A percentile compares a stretch with the other conserved stretches of the same genome.
These are phyloP conservation scores for Chloropicon primus DNA, from an alignment of 139 green algal genomes.

Conservation along the genomic window DNA sequence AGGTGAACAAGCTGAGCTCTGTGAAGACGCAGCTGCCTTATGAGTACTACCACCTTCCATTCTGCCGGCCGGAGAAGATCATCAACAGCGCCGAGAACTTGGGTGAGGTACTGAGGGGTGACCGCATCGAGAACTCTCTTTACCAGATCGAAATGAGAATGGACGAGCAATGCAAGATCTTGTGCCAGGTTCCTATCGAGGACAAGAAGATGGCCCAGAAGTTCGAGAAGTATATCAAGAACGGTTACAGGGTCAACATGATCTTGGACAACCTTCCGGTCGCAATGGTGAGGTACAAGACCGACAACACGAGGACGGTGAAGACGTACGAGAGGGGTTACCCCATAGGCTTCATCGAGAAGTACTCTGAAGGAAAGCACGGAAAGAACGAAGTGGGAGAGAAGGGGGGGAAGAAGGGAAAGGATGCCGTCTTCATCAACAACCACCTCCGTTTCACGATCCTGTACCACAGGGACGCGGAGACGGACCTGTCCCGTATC, in stretches of 20 bases:
- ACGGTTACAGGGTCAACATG: conserved; percentile 98
- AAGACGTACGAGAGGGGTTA: conserved; percentile 93
- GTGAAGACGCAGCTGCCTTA: conserved; percentile 90
- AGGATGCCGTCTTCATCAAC: conserved; percentile 72
- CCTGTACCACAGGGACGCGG: conserved; percentile 79
- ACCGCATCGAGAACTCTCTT: conserved; percentile 94
- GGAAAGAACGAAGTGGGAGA: neutral
- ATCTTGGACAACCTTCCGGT: conserved; percentile 98
- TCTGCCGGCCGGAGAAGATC: conserved; percentile 84
- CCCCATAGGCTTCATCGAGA: conserved; percentile 74
- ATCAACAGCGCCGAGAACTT: conserved; percentile 83
- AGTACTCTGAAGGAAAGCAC: conserved; percentile 4
- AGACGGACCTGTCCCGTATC: conserved; percentile 69
- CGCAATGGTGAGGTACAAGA: conserved; percentile 73
- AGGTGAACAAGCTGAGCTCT: conserved; percentile 92
- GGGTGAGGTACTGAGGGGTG: conserved; percentile 90
- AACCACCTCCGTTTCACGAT: conserved; percentile 97
- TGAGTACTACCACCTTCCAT: conserved; percentile 95
- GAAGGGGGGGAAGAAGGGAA: conserved; percentile 11
- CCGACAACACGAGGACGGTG: conserved; percentile 46
- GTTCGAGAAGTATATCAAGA: conserved; percentile 70
- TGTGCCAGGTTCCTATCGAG: conserved; percentile 72
- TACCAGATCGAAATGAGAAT: conserved; percentile 81
- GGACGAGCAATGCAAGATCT: conserved; percentile 87
- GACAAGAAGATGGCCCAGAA: conserved; percentile 51